phyloP scores from a whole-genome alignment of 1,284 basidiomycete genomes.

The Cutaneotrichosporon mucoides region DNA sequence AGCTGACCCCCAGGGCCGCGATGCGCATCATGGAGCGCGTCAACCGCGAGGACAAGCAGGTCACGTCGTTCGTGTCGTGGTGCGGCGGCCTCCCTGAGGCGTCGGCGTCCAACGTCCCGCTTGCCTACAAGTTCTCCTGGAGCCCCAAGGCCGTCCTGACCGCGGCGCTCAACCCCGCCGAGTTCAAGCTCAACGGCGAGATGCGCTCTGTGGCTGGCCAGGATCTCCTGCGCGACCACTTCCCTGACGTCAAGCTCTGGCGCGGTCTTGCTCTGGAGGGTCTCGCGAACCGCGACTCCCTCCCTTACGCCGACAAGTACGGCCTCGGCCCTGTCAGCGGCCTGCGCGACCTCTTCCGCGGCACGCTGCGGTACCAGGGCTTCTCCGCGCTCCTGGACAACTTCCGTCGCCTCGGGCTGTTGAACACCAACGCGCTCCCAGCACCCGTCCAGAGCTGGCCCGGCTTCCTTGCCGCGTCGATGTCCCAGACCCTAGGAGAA shows the following conservation, averaged over 20 bases:
- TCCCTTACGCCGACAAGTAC: conserved; percentile 72
- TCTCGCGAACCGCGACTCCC: conserved; percentile 80
- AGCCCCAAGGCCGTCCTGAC: conserved; percentile 80
- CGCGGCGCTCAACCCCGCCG: conserved; percentile 74
- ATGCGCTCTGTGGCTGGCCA: conserved; percentile 55
- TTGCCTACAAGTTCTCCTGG: conserved; percentile 96
- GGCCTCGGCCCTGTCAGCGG: conserved; percentile 55
- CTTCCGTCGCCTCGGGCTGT: conserved; percentile 70
- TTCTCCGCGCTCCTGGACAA: conserved; percentile 71
- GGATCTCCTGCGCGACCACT: conserved; percentile 58
- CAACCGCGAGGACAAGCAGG: conserved; percentile 58
- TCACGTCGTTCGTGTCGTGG: conserved; percentile 82
- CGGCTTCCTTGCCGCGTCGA: conserved; percentile 19
- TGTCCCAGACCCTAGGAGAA: conserved; percentile 7
- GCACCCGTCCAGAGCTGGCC: conserved; percentile 31
- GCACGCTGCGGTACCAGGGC: conserved; percentile 86
- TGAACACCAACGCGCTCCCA: conserved; percentile 53
- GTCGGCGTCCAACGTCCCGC: conserved; percentile 60
- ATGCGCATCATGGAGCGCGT: conserved; percentile 66
- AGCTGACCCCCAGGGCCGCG: conserved; percentile 55
- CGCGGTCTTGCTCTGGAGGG: conserved; percentile 73
- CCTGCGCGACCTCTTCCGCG: conserved; percentile 70
- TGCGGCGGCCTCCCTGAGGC: conserved; percentile 89
- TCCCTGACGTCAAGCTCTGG: conserved; percentile 64
- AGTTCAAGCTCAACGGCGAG: conserved; percentile 57